These are phyloP conservation scores for Paracamarosporium sp. DNA, from an alignment of 2,329 filamentous ascomycete species.

Conservation along the genomic window DNA sequence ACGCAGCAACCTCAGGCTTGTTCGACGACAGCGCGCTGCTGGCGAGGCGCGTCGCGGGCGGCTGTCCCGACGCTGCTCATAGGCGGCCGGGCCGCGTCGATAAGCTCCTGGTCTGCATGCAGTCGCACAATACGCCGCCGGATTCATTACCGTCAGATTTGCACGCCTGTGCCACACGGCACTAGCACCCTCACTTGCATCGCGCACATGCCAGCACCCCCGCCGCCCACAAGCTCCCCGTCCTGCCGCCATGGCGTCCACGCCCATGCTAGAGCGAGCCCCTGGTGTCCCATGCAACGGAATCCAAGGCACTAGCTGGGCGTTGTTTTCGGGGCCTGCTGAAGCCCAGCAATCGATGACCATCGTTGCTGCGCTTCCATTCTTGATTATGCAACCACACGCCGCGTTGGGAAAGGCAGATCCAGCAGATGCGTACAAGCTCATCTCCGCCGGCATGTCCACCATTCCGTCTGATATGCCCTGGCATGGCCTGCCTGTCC, in stretches of 20 bases:
- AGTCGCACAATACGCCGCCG: constrained; percentile 1
- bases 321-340: constrained; percentile 34
- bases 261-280: constrained; percentile 30
- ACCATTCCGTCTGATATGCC: constrained; percentile 2
- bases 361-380: constrained; percentile 40
- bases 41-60: neutral
- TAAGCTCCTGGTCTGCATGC: constrained; percentile 13
- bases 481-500: neutral
- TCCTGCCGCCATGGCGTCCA: constrained; percentile 2
- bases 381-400: constrained; percentile 41
- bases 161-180: constrained; percentile 11
- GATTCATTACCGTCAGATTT: constrained; percentile 14
- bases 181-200: constrained; percentile 1
- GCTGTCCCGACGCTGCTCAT: constrained; percentile 3
- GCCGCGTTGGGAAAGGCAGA: constrained; percentile 37
- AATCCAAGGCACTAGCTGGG: constrained; percentile 33
- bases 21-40: neutral
- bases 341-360: constrained; percentile 41
- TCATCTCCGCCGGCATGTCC: constrained; percentile 26
- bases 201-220: constrained; percentile 28
- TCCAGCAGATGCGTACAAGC: constrained; percentile 26
- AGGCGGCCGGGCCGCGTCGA: constrained; percentile 9
- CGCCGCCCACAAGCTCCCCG: constrained; percentile 15
- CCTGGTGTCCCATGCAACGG: constrained; percentile 44
- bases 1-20: neutral